These are phyloP conservation scores for Phytophthora lateralis DNA, from an alignment of 352 stramenopile species.

Conservation along the genomic window DNA sequence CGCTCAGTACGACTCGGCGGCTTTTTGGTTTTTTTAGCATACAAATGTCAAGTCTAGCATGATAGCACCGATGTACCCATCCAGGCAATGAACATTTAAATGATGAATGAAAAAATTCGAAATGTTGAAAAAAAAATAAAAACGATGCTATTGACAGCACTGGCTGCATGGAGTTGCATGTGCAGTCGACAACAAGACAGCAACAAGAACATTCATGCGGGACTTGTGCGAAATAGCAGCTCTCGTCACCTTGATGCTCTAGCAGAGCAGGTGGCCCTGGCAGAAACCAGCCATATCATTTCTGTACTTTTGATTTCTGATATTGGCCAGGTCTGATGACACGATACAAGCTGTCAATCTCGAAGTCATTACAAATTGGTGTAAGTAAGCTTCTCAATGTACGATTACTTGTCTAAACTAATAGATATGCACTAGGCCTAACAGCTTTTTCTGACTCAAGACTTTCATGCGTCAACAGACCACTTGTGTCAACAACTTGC, in stretches of 20 bases:
- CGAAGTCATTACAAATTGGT: background rate
- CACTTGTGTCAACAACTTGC: too few relatives aligned
- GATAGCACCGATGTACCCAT: too few relatives aligned
- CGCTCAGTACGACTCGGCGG: too few relatives aligned
- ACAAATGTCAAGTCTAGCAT: too few relatives aligned
- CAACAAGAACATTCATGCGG: slow-evolving; percentile 5
- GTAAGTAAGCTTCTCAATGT: background rate
- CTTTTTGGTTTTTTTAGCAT: too few relatives aligned
- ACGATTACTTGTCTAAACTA: background rate
- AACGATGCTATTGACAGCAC: too few relatives aligned
- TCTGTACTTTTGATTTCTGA: slow-evolving; percentile 11
- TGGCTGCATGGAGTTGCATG: background rate
- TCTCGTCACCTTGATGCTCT: slow-evolving; percentile 20
- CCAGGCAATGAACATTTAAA: too few relatives aligned
- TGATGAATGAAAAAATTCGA: too few relatives aligned
- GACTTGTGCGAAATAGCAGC: background rate
- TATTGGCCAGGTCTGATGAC: background rate
- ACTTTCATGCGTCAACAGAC: too few relatives aligned
- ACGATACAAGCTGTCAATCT: background rate
- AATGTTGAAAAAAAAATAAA: too few relatives aligned
- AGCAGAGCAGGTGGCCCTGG: slow-evolving; percentile 3
- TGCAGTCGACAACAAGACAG: background rate
- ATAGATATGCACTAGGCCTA: background rate
- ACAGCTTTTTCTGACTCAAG: too few relatives aligned
- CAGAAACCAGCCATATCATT: slow-evolving; percentile 16